Conservation (phyloP, 2,329 filamentous ascomycete genomes). For the Fusarium acutatum region DNA sequence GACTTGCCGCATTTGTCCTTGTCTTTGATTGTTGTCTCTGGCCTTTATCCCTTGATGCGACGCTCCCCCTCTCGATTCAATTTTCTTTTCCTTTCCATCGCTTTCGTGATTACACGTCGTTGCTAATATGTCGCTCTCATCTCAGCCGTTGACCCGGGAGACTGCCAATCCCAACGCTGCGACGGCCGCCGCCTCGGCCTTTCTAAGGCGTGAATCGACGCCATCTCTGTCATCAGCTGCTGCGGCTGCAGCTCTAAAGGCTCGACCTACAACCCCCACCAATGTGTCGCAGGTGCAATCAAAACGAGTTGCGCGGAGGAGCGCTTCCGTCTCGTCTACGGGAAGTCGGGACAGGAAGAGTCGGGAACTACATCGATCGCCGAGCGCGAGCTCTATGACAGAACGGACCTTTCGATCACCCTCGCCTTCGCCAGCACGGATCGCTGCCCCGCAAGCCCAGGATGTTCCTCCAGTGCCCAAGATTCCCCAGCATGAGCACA, state of each 20-base stretch:
- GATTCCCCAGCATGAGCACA: slow-evolving; percentile 64
- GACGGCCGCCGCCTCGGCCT: slow-evolving; percentile 83
- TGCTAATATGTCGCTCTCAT: slow-evolving; percentile 41
- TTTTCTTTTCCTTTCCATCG: background rate
- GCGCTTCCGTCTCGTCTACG: slow-evolving; percentile 75
- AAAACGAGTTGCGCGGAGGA: slow-evolving; percentile 81
- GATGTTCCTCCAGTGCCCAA: slow-evolving; percentile 78
- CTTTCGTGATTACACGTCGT: background rate
- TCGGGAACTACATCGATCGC: slow-evolving; percentile 66
- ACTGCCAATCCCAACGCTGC: slow-evolving; percentile 78
- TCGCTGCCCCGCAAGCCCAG: slow-evolving; percentile 49
- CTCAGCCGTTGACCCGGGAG: slow-evolving; percentile 69
- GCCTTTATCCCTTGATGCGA: background rate
- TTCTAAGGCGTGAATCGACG: slow-evolving; percentile 73
- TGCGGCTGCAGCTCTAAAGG: slow-evolving; percentile 84
- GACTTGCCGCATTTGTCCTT: slow-evolving; percentile 1
- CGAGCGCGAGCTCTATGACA: slow-evolving; percentile 84
- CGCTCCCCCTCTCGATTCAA: background rate
- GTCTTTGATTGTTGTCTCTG: background rate
- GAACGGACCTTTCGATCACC: slow-evolving; percentile 87
- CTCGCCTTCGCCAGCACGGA: slow-evolving; percentile 71
- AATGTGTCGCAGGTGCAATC: slow-evolving; percentile 86
- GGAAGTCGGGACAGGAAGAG: slow-evolving; percentile 57
- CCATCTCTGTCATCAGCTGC: slow-evolving; percentile 80
- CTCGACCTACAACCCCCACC: slow-evolving; percentile 79